Base-by-base conservation (phyloP, 305 asterid species). In the Plantago rigida region DNA sequence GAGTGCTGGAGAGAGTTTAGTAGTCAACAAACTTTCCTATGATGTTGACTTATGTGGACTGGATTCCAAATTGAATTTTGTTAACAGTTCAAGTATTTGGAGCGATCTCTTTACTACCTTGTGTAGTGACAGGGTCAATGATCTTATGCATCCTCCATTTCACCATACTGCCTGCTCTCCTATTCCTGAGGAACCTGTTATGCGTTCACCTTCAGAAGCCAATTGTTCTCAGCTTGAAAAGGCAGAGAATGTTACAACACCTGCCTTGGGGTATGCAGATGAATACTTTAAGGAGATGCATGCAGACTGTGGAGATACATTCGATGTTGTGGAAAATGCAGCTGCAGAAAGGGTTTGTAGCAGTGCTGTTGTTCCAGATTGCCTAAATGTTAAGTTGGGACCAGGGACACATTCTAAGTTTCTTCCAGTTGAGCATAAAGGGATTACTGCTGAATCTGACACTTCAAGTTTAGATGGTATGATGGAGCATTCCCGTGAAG, bases 201-300 rank as follows among this genome's bases (percentile, higher is more conserved):
- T 57, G 46, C 67, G 46, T 65, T 62, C 68, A 64, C 62, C 73
- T 69, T 62, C 76, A 39, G 71, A 61, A 52, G 42, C 76, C 67
- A 77, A 69, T 41, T 45, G 59, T 70, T 72, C 63, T 51, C 71
- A 46, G 55, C 65, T 60, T 70, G 63, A 53, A 71, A 68, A 45
- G 65, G 60, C 78, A 51, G 76, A 65, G 72, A 64, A 54, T 65
- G 67, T 48, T 59, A n/a, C 59, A 22, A 22, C 47, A 56, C 64
- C 69, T 53, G 71, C 51, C 47, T 57, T 49, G 60, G 74, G 70
- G 62, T 71, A 67, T 51, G 9, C 57, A 47, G 75, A 75, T 73
- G 74, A 65, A 67, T 74, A 59, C 73, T 63, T 75, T 0, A 17
- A 67, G 69, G 78, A 77, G 51, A 12, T 54, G 39, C 36, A 26